phyloP scores from a whole-genome alignment of 495 filamentous ascomycete species.

The Pyronema omphalodes region DNA sequence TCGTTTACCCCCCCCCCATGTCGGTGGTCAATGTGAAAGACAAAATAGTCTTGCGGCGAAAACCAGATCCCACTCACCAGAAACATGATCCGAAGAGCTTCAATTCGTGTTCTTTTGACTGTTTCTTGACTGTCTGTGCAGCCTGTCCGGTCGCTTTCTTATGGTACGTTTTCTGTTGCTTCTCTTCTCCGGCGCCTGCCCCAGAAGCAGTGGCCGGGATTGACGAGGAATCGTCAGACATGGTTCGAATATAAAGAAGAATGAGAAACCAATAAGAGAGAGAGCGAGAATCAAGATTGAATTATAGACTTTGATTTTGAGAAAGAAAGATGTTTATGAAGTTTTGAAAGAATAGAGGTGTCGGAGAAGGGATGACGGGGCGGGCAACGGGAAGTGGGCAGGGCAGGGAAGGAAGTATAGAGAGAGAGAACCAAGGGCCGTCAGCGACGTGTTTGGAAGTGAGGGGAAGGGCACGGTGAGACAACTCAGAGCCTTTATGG shows the following conservation, averaged over 20 bases:
- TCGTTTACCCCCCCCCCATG: too few relatives aligned
- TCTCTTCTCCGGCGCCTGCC: conserved; percentile 8
- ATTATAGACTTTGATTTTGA: background rate
- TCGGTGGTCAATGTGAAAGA: background rate
- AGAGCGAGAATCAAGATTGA: conserved; percentile 11
- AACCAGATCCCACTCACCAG: conserved; percentile 40
- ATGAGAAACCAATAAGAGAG: conserved; percentile 7
- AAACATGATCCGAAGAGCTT: conserved; percentile 84
- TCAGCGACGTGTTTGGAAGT: background rate
- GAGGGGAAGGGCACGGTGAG: background rate
- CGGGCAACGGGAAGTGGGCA: too few relatives aligned
- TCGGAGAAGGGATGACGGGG: background rate
- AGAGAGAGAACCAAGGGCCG: background rate
- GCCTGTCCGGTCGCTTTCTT: conserved; percentile 69
- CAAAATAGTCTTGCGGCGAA: background rate
- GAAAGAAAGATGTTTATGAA: background rate
- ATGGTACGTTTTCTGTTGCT: conserved; percentile 54
- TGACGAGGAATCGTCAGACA: background rate
- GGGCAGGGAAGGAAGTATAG: background rate
- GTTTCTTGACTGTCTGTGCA: conserved; percentile 51
- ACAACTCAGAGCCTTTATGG: background rate
- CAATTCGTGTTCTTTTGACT: conserved; percentile 48
- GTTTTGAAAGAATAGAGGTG: background rate
- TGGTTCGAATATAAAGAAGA: conserved; percentile 8
- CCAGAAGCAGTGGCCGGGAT: background rate